A percentile compares a stretch with the other conserved stretches of the same genome.
phyloP scores from a whole-genome alignment of 257 asterid species.

The Ballota nigra region DNA sequence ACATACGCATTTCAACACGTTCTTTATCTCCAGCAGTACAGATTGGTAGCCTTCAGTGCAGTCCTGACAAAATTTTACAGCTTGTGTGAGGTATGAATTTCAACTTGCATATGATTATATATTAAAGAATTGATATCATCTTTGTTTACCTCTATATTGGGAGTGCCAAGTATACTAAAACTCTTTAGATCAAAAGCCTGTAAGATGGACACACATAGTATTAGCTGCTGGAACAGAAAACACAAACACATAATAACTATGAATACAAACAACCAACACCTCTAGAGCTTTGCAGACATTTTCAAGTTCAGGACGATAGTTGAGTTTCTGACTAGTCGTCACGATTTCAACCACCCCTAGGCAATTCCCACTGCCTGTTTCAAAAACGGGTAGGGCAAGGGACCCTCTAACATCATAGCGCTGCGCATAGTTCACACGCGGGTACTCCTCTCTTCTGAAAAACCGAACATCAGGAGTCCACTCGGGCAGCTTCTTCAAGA shows the following conservation, averaged over 20 bases:
- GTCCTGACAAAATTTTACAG: constrained; percentile 41
- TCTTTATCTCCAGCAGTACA: constrained; percentile 54
- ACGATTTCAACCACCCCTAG: constrained; percentile 75
- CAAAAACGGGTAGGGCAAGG: constrained; percentile 72
- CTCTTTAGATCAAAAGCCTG: constrained; percentile 74
- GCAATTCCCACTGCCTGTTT: constrained; percentile 65
- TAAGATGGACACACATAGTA: constrained; percentile 11
- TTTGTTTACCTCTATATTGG: constrained; percentile 43
- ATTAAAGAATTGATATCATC: not conserved
- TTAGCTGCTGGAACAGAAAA: not conserved
- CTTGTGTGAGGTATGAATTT: constrained; percentile 7
- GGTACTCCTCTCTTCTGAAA: constrained; percentile 64
- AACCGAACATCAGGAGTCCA: constrained; percentile 82
- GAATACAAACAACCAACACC: constrained; percentile 41
- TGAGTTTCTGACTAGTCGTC: constrained; percentile 52
- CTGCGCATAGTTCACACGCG: constrained; percentile 54
- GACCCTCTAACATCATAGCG: constrained; percentile 60
- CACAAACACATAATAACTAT: not conserved
- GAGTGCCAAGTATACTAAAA: constrained; percentile 38
- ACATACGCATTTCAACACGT: constrained; percentile 54
- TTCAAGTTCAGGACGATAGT: constrained; percentile 60
- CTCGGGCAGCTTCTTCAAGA: constrained; percentile 71
- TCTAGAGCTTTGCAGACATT: constrained; percentile 67
- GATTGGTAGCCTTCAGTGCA: constrained; percentile 55
- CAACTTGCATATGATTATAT: not conserved